Evolutionary conservation across 2,329 filamentous ascomycete genomes (phyloP).

Genomic region (Pseudocercospora cruenta): DNA sequence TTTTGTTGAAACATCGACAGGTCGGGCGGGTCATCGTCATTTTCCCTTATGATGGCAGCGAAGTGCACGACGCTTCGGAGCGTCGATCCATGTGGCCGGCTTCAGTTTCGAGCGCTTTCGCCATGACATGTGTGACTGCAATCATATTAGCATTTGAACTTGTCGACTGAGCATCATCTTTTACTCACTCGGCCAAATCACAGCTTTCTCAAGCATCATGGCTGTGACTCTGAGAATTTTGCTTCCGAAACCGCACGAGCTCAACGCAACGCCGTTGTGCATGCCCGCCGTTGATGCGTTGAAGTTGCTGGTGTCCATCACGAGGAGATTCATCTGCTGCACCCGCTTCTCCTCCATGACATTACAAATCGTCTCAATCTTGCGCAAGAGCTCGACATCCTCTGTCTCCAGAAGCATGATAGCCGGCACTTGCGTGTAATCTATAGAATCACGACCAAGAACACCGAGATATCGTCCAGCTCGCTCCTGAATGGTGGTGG

Average conservation of each 20-base stretch:
- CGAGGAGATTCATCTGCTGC: conserved; percentile 57
- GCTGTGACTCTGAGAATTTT: conserved; percentile 84
- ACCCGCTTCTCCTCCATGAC: conserved; percentile 77
- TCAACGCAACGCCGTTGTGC: conserved; percentile 49
- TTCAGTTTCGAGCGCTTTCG: conserved; percentile 66
- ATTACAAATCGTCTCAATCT: conserved; percentile 77
- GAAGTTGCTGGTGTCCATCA: conserved; percentile 48
- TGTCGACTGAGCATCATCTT: conserved; percentile 27
- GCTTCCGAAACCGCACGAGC: conserved; percentile 72
- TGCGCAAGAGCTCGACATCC: conserved; percentile 80
- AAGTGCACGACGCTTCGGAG: conserved; percentile 51
- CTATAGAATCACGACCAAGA: conserved; percentile 79
- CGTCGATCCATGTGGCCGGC: conserved; percentile 66
- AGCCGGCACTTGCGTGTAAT: conserved; percentile 77
- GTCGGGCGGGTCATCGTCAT: not conserved
- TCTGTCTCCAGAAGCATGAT: conserved; percentile 92
- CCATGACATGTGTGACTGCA: conserved; percentile 70
- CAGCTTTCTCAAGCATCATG: conserved; percentile 83
- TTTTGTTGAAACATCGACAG: conserved; percentile 7
- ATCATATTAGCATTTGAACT: conserved; percentile 15
- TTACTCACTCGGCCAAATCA: conserved; percentile 84
- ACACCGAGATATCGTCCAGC: conserved; percentile 89
- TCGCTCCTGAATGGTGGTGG: conserved; percentile 88
- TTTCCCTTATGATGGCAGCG: not conserved
- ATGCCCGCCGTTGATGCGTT: conserved; percentile 52